Evolutionary conservation across 306 rosid species (phyloP), one percentile per base, ranked within the genome.

Genomic region (Bauhinia variegata): DNA sequence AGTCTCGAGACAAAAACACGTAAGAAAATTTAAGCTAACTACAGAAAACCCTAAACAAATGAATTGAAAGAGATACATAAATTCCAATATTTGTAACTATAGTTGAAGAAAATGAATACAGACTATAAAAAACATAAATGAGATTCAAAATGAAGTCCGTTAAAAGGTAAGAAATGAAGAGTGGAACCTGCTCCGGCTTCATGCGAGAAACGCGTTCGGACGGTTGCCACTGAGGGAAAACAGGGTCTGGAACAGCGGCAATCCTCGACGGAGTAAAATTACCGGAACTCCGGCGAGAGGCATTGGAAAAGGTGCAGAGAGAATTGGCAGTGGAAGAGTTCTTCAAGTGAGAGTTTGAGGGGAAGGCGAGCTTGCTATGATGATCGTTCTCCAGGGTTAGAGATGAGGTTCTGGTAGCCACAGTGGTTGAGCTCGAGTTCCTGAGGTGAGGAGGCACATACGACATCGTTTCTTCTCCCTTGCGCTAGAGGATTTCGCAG

Each of bases 391-490:
- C 84, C 54, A 57, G 79, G 86, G 83, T 31, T 68, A 38, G 32
- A 44, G 86, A 70, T 8, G 83, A 63, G 51, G 79, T 30, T 73
- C 65, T 68, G 57, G 79, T 39, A 61, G 86, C 68, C 16, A 76
- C 68, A 63, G 88, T 39, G 44, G 85, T 75, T 51, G 91, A 70
- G 77, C 50, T 60, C 1, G 84, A 76, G 82, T 75, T 79, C 51
- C 96, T 81, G 36, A 85, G 83, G 81, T 83, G 96, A 5, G 96
- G 96, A 64, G 96, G 96, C 17, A 87, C 91, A 49, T 89, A 89
- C 82, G 96, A 87, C 96, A 89, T 89, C 82, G 91, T 83, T 82
- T 74, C 31, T 13, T n/a, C 41, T 56, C 59, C 48, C 10, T 65
- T 0, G 60, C 34, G 9, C 18, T 19, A 34, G n/a, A 17, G 41